These are phyloP conservation scores for Panicum virgatum DNA, from an alignment of 202 grass and related monocot genomes.

Conservation along the genomic window DNA sequence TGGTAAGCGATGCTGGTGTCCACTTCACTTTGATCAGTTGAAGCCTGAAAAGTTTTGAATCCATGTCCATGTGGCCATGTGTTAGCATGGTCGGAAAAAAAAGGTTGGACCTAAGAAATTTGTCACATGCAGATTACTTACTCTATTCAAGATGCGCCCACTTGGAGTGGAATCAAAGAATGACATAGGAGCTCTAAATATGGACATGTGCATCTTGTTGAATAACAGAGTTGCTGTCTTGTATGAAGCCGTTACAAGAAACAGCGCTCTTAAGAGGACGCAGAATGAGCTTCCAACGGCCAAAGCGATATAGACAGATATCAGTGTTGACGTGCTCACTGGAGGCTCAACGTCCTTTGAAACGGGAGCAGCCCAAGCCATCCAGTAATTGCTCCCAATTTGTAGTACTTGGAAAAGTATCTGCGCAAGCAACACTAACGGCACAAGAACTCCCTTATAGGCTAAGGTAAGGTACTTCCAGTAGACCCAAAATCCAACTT, in stretches of 20 bases:
- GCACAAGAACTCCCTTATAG: slow-evolving; percentile 72
- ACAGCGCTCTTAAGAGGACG: slow-evolving; percentile 59
- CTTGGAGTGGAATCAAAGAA: slow-evolving; percentile 93
- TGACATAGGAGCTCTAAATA: slow-evolving; percentile 91
- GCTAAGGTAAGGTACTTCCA: slow-evolving; percentile 81
- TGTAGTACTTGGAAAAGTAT: slow-evolving; percentile 86
- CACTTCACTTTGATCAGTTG: slow-evolving; percentile 89
- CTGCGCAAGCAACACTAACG: slow-evolving; percentile 67
- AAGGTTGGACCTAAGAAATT: not conserved
- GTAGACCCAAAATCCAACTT: slow-evolving; percentile 82
- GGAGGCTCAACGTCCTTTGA: slow-evolving; percentile 59
- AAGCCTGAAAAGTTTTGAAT: slow-evolving; percentile 53
- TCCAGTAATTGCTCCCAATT: slow-evolving; percentile 94
- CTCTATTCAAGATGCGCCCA: slow-evolving; percentile 82
- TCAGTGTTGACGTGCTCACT: slow-evolving; percentile 60
- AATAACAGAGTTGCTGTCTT: slow-evolving; percentile 81
- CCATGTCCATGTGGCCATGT: not conserved
- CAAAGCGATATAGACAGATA: slow-evolving; percentile 70
- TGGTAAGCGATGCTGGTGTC: slow-evolving; percentile 66
- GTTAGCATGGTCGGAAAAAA: slow-evolving; percentile 33
- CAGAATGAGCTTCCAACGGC: slow-evolving; percentile 64
- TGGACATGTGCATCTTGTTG: slow-evolving; percentile 76
- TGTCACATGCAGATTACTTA: slow-evolving; percentile 41
- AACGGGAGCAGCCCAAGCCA: slow-evolving; percentile 83
- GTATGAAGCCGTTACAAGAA: slow-evolving; percentile 76